phyloP scores from a whole-genome alignment of 1,284 basidiomycete genomes.

The Sporisorium graminicola region DNA sequence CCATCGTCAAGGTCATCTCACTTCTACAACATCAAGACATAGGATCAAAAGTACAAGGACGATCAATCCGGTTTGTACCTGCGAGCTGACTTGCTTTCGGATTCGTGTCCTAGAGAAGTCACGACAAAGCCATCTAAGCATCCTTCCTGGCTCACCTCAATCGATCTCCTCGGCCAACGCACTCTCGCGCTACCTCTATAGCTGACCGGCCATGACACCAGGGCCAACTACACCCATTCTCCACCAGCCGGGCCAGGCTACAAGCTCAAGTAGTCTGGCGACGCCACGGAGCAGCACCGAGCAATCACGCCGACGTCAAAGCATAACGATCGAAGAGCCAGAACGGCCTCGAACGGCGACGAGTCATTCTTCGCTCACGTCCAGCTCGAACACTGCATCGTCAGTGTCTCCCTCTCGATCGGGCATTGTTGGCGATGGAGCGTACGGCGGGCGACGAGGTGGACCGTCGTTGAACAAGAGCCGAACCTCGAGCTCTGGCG shows the following conservation, averaged over 20 bases:
- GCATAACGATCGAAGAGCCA: slow-evolving; percentile 52
- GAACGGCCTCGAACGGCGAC: slow-evolving; percentile 26
- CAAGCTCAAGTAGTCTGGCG: slow-evolving; percentile 20
- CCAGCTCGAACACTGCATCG: slow-evolving; percentile 15
- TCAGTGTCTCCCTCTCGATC: slow-evolving; percentile 33
- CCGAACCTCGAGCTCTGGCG: slow-evolving; percentile 48
- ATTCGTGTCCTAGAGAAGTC: too few species aligned
- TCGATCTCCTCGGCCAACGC: too few species aligned
- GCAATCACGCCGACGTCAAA: slow-evolving; percentile 28
- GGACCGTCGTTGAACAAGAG: slow-evolving; percentile 46
- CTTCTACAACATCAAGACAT: neutral
- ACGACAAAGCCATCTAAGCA: neutral
- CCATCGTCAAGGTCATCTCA: neutral
- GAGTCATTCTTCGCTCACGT: slow-evolving; percentile 31
- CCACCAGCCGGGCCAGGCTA: slow-evolving; percentile 21
- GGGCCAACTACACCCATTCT: slow-evolving; percentile 42
- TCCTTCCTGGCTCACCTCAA: too few species aligned
- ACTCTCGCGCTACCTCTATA: neutral
- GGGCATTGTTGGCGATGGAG: slow-evolving; percentile 45
- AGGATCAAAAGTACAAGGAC: too few species aligned
- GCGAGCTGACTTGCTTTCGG: too few species aligned
- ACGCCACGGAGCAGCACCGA: slow-evolving; percentile 38
- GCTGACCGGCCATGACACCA: slow-evolving; percentile 20
- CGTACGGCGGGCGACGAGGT: slow-evolving; percentile 49
- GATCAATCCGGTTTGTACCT: too few species aligned